Percentiles rank a stretch among this genome's conserved stretches.
Evolutionary conservation across 1,139 yeast species (phyloP).

Genomic region (Arxiozyma telluris): DNA sequence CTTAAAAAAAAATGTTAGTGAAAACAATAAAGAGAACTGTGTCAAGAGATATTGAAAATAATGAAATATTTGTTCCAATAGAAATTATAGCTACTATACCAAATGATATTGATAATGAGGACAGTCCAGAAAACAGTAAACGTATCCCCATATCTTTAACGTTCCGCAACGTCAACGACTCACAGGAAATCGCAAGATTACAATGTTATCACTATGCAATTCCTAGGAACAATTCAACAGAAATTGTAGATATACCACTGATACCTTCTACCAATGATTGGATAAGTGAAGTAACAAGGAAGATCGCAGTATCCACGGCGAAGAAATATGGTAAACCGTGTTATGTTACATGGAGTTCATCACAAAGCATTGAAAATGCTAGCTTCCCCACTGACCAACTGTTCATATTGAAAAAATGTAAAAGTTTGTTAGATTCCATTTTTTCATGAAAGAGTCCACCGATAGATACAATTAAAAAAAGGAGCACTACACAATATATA

Average conservation of each 20-base stretch:
- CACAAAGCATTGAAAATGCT: conserved; percentile 4
- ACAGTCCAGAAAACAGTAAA: background rate
- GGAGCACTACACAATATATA: too few relatives aligned
- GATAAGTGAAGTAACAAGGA: conserved; percentile 23
- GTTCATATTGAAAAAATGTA: conserved; percentile 15
- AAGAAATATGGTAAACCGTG: conserved; percentile 23
- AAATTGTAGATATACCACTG: conserved; percentile 21
- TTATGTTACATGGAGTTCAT: conserved; percentile 22
- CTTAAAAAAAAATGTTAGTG: conserved; percentile 7
- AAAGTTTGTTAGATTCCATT: conserved; percentile 9
- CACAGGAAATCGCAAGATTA: conserved; percentile 6
- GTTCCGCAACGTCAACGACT: conserved; percentile 8
- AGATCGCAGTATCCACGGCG: conserved; percentile 21
- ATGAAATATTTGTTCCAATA: conserved; percentile 6
- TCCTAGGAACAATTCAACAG: conserved; percentile 10
- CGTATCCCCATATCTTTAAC: conserved; percentile 18
- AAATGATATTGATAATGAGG: background rate
- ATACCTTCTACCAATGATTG: conserved; percentile 22
- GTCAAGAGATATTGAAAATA: background rate
- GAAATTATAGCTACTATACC: conserved; percentile 17
- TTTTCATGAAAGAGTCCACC: background rate
- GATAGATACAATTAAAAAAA: too few relatives aligned
- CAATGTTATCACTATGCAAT: conserved; percentile 23
- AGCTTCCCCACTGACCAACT: conserved; percentile 16
- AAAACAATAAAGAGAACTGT: conserved; percentile 7